Evolutionary conservation across 768 basidiomycete species (phyloP).

Genomic region (Phlebiopsis gigantea): DNA sequence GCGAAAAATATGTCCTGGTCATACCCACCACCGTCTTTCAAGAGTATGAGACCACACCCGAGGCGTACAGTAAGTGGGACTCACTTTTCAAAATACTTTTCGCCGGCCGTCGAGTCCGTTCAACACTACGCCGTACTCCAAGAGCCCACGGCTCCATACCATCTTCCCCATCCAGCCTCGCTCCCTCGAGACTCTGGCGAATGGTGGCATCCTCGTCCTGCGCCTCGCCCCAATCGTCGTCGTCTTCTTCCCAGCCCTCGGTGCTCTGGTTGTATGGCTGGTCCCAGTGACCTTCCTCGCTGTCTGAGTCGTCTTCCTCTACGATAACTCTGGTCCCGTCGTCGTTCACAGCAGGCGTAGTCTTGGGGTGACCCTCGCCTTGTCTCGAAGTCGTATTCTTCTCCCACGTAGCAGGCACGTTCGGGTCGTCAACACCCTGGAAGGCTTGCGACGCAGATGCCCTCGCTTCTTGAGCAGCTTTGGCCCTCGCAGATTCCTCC

Average conservation of each 20-base stretch:
- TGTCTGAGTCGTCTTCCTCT: constrained; percentile 50
- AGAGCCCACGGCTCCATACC: constrained; percentile 77
- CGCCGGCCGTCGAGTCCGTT: constrained; percentile 58
- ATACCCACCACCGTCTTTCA: constrained; percentile 62
- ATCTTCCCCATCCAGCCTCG: constrained; percentile 45
- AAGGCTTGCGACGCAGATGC: constrained; percentile 25
- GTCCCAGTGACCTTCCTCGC: constrained; percentile 34
- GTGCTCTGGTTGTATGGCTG: constrained; percentile 22
- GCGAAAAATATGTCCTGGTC: constrained; percentile 52
- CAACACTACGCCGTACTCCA: constrained; percentile 64
- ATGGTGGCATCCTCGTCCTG: constrained; percentile 74
- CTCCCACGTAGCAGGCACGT: constrained; percentile 66
- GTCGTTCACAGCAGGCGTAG: constrained; percentile 45
- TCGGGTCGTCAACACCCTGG: constrained; percentile 26
- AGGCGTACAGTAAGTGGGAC: constrained; percentile 26
- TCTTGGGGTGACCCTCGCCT: constrained; percentile 39
- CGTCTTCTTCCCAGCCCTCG: constrained; percentile 75
- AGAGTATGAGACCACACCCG: constrained; percentile 9
- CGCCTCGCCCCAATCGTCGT: constrained; percentile 71
- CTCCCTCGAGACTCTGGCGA: constrained; percentile 48
- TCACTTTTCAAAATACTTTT: constrained; percentile 89
- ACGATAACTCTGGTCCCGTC: constrained; percentile 65
- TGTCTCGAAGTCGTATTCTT: constrained; percentile 68
- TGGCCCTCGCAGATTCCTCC: constrained; percentile 64
- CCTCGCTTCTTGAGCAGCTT: constrained; percentile 50